Evolutionary conservation across 192 early-diverging fungal species (phyloP).

Genomic region (Gamsiella multidivaricata): DNA sequence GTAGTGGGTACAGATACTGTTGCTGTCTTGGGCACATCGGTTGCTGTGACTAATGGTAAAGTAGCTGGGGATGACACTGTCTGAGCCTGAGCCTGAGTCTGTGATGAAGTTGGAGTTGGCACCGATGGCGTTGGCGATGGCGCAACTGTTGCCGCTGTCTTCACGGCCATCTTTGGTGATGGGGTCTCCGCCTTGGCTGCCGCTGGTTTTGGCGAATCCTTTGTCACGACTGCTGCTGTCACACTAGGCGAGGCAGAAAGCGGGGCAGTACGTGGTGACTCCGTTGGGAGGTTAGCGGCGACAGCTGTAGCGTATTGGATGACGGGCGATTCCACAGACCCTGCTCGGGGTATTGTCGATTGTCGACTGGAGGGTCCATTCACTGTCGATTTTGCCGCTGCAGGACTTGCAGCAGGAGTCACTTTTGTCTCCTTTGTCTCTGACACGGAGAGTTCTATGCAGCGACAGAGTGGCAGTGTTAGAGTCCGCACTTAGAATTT

Average conservation of each 20-base stretch:
- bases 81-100: neutral
- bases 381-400: neutral
- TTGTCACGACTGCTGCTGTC: conserved; percentile 42
- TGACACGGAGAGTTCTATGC: conserved; percentile 26
- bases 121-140: neutral
- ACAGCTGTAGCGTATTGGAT: conserved; percentile 38
- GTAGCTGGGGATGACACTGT: neutral
- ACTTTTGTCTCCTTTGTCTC: conserved; percentile 52
- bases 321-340: conserved; percentile 17
- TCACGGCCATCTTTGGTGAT: conserved; percentile 20
- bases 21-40: no score
- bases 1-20: no score
- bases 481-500: no score
- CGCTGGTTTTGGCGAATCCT: conserved; percentile 38
- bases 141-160: neutral
- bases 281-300: conserved; percentile 29
- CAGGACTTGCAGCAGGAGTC: neutral
- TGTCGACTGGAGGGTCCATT: neutral
- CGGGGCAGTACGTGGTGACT: conserved; percentile 28
- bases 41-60: no score
- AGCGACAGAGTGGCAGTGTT: neutral
- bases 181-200: conserved; percentile 17
- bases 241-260: conserved; percentile 27
- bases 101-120: neutral
- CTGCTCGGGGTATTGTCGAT: conserved; percentile 8